Percentiles rank a stretch among this genome's conserved stretches.
Evolutionary conservation across 1,284 basidiomycete genomes (phyloP).

Genomic region (Trametes versicolor): DNA sequence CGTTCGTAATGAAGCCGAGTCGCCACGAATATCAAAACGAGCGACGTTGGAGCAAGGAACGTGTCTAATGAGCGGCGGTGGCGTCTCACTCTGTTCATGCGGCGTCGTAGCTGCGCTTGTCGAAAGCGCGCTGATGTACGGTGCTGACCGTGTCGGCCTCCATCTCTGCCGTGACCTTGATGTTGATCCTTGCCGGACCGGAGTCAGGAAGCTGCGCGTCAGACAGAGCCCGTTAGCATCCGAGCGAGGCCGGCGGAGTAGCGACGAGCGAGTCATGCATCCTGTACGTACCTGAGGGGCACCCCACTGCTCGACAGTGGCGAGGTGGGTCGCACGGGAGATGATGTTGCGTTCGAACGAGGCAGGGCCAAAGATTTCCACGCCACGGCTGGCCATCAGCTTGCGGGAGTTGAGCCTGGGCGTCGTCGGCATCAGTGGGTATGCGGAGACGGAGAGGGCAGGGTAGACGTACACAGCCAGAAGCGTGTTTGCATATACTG

Average conservation of each 20-base stretch:
- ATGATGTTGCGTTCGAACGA: constrained; percentile 14
- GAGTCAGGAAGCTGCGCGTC: neutral
- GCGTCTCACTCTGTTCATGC: neutral
- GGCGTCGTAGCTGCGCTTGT: constrained; percentile 34
- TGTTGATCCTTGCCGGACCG: neutral
- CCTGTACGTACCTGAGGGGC: constrained; percentile 4
- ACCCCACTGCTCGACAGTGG: constrained; percentile 17
- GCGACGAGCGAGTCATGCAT: too few species aligned
- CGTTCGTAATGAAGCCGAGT: too few species aligned
- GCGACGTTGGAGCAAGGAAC: too few species aligned
- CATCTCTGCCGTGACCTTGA: constrained; percentile 6
- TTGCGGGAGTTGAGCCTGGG: constrained; percentile 15
- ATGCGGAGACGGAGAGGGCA: neutral
- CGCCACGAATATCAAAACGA: too few species aligned
- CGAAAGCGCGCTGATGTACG: neutral
- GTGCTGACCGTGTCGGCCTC: neutral
- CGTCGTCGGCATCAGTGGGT: too few species aligned
- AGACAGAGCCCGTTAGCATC: too few species aligned
- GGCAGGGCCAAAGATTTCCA: constrained; percentile 8
- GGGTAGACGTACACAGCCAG: constrained; percentile 9
- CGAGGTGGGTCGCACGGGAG: constrained; percentile 8
- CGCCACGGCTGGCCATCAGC: constrained; percentile 7
- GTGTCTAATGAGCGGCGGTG: neutral
- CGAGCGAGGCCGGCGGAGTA: too few species aligned
- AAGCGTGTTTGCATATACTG: constrained; percentile 21